Evolutionary conservation across 352 stramenopile species (phyloP), one percentile per base, ranked within the genome.

Genomic region (Phytophthora pisi): DNA sequence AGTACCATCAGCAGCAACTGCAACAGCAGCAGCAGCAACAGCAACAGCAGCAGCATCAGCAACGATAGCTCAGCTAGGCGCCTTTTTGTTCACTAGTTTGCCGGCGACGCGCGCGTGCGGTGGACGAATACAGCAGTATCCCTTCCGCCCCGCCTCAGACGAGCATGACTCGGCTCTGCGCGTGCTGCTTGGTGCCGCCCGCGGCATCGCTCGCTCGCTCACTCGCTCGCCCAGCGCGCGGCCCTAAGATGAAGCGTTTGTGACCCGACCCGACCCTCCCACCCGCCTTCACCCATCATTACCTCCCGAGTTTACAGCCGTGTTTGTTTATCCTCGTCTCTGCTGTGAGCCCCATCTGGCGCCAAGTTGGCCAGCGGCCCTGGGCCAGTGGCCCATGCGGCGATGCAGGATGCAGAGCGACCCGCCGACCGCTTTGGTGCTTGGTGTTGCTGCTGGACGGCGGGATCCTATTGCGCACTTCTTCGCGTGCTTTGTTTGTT

Each of bases 1-100:
- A 78, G 58, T 78, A 76, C 49, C 74, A 81, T 51, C 67, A 81
- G 54, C 70, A 81, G 62, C 74, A 81, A 53, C 51, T 71, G 53
- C 59, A 68, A 51, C 64, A 70, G 70, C 63, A 63, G 51, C 53
- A 57, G 20, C 62, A 62, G 5, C 64, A 66, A n/a, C 64, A 66
- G 24, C 64, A 66, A n/a, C 64, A 66, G 24, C 66, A 78, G 23
- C 60, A 65, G 56, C 62, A 75, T 20, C 63, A 71, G 60, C 68
- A 70, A 63, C 69, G 60, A 57, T 77, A 77, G 58, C 30, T 51
- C 50, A 57, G 26, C 46, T 53, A 61, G 45, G 28, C 36, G 49
- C 13, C 55, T 52, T 71, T 71, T 67, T 64, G 51, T 67, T 58
- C 58, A 65, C 55, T 69, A 58, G 30, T 52, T 63, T 55, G 55